Percentiles rank a stretch among this genome's conserved stretches.
Conservation (phyloP, 2,329 filamentous ascomycete species). For the Penicillium sp. region DNA sequence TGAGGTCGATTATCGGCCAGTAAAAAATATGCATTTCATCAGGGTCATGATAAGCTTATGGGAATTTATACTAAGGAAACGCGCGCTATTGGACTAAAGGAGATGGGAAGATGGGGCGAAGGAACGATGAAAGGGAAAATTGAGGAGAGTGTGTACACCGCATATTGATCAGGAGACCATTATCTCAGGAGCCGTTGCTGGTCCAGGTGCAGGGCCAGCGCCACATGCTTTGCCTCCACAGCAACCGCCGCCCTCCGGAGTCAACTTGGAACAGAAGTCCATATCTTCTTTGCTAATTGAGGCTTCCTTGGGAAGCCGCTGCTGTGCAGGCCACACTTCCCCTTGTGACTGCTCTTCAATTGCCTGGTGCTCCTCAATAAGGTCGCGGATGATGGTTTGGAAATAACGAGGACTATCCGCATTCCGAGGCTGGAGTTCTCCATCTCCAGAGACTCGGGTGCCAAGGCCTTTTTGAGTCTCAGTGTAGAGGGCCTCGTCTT, state of each 20-base stretch:
- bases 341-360: conserved; percentile 47
- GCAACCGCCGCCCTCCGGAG: conserved; percentile 18
- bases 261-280: conserved; percentile 32
- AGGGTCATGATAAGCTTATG: neutral
- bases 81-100: neutral
- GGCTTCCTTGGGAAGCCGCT: conserved; percentile 30
- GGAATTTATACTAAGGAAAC: neutral
- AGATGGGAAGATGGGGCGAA: too few species aligned
- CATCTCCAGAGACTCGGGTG: conserved; percentile 61
- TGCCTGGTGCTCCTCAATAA: conserved; percentile 49
- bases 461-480: conserved; percentile 61
- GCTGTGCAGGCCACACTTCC: conserved; percentile 57
- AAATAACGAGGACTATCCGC: conserved; percentile 61
- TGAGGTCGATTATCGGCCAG: neutral
- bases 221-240: conserved; percentile 22
- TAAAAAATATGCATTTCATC: neutral
- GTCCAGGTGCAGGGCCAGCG: conserved; percentile 6
- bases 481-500: conserved; percentile 64
- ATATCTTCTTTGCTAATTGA: conserved; percentile 31
- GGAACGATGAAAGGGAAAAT: too few species aligned
- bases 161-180: conserved; percentile 15
- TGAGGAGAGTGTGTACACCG: neutral
- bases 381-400: conserved; percentile 53
- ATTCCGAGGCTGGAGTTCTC: conserved; percentile 59
- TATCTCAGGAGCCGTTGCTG: conserved; percentile 15